Base-by-base conservation (phyloP, 2,329 filamentous ascomycete species). In the Pseudopyricularia javanii region DNA sequence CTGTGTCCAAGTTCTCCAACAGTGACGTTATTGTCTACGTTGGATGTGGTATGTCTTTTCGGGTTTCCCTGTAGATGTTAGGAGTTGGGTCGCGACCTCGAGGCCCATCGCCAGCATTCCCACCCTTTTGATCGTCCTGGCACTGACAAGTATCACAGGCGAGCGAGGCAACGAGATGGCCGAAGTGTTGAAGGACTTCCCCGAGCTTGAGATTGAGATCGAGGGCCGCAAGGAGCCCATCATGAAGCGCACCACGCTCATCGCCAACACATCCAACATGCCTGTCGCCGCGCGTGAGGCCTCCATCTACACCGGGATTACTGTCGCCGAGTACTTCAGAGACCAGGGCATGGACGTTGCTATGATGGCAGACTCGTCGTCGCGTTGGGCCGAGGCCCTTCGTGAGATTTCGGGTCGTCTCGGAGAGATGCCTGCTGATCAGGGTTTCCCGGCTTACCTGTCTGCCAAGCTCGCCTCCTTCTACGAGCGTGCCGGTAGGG, bases 201-300 rank as follows among this genome's bases (percentile, higher is more conserved):
- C 93, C 55, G 91, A 97, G 79, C 87, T 98, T 59, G 87, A 88
- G 49, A 98, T 98, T 66, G 86, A 94, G 17, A 83, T 97, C 61
- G 86, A 95, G 45, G 93, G 93, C 62, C 89, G 91, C 66, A 86
- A 91, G 72, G 93, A 98, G 69, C 91, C 91, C 61, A 98, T 98
- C 76, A 98, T 98, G 93, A 98, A 98, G 82, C 91, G 93, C 69
- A 98, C 93, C 15, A 94, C 90, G 22, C 79, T 98, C 56, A 97
- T 98, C 66, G 93, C 93, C 69, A 98, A 98, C 74, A 98, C 93
- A 45, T 98, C 93, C 63, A 98, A 98, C 78, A 98, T 98, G 93
- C 93, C 93, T 57, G 93, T 98, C 64, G 93, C 93, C 58, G 93
- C 93, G 56, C 89, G 93, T 74, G 93, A 98, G 71, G 93, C 93